phyloP scores from a whole-genome alignment of 257 asterid genomes.

The Catharanthus roseus region DNA sequence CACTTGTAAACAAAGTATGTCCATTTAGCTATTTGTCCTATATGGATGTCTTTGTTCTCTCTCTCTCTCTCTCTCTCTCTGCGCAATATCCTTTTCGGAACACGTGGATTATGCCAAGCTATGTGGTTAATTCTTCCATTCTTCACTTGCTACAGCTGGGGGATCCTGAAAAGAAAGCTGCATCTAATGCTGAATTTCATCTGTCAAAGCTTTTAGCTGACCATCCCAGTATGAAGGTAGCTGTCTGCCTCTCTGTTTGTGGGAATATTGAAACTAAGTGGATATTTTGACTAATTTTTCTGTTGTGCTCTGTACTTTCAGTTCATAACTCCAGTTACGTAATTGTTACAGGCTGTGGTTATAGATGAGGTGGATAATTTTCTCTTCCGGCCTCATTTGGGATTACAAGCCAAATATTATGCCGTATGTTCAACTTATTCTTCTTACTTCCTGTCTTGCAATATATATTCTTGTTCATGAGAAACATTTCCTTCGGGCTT shows the following conservation, averaged over 20 bases:
- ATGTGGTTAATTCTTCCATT: constrained; percentile 14
- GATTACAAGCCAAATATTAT: constrained; percentile 77
- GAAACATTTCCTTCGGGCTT: background rate
- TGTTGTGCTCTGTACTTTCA: background rate
- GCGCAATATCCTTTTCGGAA: too few relatives aligned
- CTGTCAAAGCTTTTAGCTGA: constrained; percentile 74
- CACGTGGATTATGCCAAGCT: background rate
- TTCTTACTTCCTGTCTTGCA: background rate
- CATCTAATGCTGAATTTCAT: constrained; percentile 95
- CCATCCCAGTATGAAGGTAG: constrained; percentile 99
- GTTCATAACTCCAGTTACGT: constrained; percentile 7
- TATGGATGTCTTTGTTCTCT: constrained; percentile 4
- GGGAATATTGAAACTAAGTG: background rate
- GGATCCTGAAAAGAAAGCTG: constrained; percentile 92
- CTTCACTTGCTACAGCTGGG: constrained; percentile 62
- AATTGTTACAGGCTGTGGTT: constrained; percentile 65
- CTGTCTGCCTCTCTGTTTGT: background rate
- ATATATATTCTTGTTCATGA: background rate
- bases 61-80: too few relatives aligned
- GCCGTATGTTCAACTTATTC: constrained; percentile 50
- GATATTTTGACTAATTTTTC: background rate
- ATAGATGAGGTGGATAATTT: constrained; percentile 92
- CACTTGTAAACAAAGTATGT: constrained; percentile 82
- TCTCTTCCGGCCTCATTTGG: constrained; percentile 91
- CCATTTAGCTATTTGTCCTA: background rate